Evolutionary conservation across 495 filamentous ascomycete species (phyloP).

Genomic region (Darksidea phi): DNA sequence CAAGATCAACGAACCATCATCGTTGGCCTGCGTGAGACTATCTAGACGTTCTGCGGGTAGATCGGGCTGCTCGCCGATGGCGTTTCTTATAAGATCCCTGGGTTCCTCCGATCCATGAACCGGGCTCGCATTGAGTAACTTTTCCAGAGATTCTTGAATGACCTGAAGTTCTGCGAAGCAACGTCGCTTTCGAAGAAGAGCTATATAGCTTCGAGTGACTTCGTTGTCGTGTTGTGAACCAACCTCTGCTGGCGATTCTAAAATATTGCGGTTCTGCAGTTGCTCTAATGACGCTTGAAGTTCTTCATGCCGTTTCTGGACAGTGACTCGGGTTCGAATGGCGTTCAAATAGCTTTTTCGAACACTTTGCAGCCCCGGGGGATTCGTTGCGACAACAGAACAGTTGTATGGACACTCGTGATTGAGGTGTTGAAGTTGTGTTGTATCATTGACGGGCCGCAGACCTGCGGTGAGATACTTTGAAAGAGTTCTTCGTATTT

Average conservation of each 20-base stretch:
- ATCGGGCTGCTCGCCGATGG: constrained; percentile 29
- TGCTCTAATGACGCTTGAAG: constrained; percentile 32
- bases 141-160: constrained; percentile 27
- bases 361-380: constrained; percentile 17
- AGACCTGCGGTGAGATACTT: constrained; percentile 30
- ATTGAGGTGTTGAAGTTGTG: constrained; percentile 8
- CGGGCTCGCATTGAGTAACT: constrained; percentile 24
- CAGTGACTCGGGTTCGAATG: constrained; percentile 30
- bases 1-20: constrained; percentile 15
- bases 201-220: constrained; percentile 22
- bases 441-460: neutral
- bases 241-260: constrained; percentile 8
- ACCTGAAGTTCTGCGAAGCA: constrained; percentile 28
- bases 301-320: constrained; percentile 31
- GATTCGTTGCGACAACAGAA: constrained; percentile 1
- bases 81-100: constrained; percentile 14
- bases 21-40: neutral
- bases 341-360: constrained; percentile 35
- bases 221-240: constrained; percentile 23
- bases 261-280: constrained; percentile 6
- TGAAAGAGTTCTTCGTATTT: constrained; percentile 32
- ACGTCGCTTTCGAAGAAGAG: constrained; percentile 26
- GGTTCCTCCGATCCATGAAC: constrained; percentile 5
- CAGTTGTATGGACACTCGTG: neutral
- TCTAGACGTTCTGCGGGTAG: constrained; percentile 28